Conservation (phyloP, 164 flowering plant genomes). For the Pachysandra terminalis region DNA sequence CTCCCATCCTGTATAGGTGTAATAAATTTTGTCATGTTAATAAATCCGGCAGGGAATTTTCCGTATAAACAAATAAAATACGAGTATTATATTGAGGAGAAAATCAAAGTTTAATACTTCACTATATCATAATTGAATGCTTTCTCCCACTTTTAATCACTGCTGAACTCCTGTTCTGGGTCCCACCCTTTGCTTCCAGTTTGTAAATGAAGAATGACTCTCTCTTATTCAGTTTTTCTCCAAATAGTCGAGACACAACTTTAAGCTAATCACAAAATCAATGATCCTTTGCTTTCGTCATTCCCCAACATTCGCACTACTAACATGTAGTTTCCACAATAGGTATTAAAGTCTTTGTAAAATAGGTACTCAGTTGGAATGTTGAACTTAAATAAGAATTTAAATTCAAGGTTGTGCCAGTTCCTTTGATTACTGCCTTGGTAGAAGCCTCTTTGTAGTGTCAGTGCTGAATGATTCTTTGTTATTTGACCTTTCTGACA, state of each 20-base stretch:
- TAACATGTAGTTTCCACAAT: neutral
- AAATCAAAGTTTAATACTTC: too few species aligned
- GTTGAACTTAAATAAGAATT: neutral
- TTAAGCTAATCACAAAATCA: neutral
- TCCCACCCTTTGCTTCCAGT: neutral
- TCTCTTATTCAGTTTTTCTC: neutral
- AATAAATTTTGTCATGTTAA: too few species aligned
- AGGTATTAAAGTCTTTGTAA: neutral
- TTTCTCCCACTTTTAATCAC: neutral
- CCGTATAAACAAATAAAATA: too few species aligned
- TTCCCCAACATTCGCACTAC: neutral
- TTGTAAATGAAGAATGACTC: neutral
- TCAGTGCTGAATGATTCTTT: neutral
- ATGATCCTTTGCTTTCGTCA: neutral
- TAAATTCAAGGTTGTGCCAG: neutral
- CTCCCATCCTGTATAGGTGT: too few species aligned
- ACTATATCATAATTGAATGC: neutral
- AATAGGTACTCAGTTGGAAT: neutral
- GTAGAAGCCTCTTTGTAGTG: neutral
- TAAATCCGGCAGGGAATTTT: too few species aligned
- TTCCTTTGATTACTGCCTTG: neutral
- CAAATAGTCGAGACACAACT: neutral
- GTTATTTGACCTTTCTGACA: slow-evolving; percentile 24
- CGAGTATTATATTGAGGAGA: too few species aligned
- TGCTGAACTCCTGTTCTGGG: neutral